Conservation (phyloP, 148 eudicot genomes). For the Heliosperma pusillum region DNA sequence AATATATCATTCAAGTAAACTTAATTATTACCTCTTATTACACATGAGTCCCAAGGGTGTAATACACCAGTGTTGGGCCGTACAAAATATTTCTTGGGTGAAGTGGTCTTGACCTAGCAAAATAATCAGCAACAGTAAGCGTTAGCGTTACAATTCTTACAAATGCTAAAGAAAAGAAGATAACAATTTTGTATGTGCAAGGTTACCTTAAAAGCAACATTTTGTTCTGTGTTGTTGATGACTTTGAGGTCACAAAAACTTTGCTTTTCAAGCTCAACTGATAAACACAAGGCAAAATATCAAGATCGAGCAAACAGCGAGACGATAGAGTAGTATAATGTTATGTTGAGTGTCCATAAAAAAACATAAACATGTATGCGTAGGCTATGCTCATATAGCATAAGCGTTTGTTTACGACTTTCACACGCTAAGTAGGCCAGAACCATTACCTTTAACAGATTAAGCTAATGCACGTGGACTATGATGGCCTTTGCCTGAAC, state of each 20-base stretch:
- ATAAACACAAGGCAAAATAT: background rate
- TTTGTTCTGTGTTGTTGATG: constrained; percentile 63
- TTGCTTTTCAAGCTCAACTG: constrained; percentile 91
- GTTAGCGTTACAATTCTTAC: background rate
- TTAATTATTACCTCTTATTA: constrained; percentile 64
- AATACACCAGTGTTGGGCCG: constrained; percentile 91
- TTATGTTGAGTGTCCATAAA: background rate
- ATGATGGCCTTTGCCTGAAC: background rate
- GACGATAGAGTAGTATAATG: background rate
- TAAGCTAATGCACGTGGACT: background rate
- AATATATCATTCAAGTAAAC: background rate
- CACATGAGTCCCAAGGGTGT: constrained; percentile 78
- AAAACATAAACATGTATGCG: background rate
- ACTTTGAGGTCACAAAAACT: constrained; percentile 84
- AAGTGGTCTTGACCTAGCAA: constrained; percentile 83
- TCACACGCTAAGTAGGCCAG: background rate
- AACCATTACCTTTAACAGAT: background rate
- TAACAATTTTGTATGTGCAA: background rate
- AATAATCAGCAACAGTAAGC: constrained; percentile 14
- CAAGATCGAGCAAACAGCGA: background rate
- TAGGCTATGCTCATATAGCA: background rate
- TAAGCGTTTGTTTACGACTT: no score
- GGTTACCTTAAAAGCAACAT: constrained; percentile 92
- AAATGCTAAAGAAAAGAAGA: background rate
- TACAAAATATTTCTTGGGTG: constrained; percentile 88